Percentiles rank a stretch among this genome's conserved stretches.
These are phyloP conservation scores for Neonectria hederae DNA, from an alignment of 2,329 filamentous ascomycete genomes.

Conservation along the genomic window DNA sequence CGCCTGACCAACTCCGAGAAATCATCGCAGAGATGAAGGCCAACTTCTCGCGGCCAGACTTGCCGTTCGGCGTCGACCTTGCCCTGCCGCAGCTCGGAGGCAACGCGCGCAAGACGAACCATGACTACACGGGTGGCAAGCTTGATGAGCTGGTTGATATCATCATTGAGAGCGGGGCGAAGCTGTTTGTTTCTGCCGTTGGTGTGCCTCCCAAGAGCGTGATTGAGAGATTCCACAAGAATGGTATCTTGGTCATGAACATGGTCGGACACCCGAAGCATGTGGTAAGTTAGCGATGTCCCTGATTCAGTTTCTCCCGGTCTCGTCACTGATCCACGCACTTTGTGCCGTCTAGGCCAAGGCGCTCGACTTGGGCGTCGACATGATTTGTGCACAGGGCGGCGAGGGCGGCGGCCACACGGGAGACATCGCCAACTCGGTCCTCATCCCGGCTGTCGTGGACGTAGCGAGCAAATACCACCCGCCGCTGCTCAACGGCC, in stretches of 20 bases:
- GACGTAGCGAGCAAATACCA: slow-evolving; percentile 81
- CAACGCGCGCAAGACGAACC: slow-evolving; percentile 86
- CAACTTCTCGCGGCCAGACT: slow-evolving; percentile 69
- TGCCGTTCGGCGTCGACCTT: slow-evolving; percentile 92
- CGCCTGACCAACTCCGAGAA: slow-evolving; percentile 75
- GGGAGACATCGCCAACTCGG: slow-evolving; percentile 84
- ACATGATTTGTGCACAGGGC: slow-evolving; percentile 91
- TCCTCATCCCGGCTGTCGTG: slow-evolving; percentile 86
- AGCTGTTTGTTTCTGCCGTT: slow-evolving; percentile 86
- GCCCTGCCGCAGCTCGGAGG: slow-evolving; percentile 91
- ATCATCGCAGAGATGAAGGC: slow-evolving; percentile 90
- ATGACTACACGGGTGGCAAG: slow-evolving; percentile 92
- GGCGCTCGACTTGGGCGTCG: slow-evolving; percentile 85
- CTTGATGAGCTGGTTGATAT: slow-evolving; percentile 89
- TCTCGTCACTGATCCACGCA: slow-evolving; percentile 18
- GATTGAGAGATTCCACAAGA: slow-evolving; percentile 79
- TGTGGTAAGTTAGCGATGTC: slow-evolving; percentile 59
- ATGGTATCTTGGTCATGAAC: slow-evolving; percentile 90
- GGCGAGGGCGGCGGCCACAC: slow-evolving; percentile 95
- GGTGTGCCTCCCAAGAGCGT: slow-evolving; percentile 81
- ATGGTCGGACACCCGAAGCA: slow-evolving; percentile 96
- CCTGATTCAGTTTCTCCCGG: background rate
- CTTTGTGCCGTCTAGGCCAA: slow-evolving; percentile 57
- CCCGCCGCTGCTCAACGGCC: slow-evolving; percentile 74
- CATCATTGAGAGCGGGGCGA: slow-evolving; percentile 83